phyloP scores from a whole-genome alignment of 129 eudicot species.

The Erigeron canadensis region DNA sequence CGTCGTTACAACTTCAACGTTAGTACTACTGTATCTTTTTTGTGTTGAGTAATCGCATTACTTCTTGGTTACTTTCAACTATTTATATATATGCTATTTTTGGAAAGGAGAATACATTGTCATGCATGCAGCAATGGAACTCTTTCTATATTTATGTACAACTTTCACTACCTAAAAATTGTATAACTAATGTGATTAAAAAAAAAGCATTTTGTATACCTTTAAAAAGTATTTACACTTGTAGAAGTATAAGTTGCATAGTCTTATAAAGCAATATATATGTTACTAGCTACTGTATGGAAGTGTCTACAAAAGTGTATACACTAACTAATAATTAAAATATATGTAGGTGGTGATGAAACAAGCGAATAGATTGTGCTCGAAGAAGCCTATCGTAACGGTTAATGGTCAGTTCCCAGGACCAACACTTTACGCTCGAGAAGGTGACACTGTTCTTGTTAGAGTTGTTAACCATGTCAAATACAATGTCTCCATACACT shows the following conservation, averaged over 20 bases:
- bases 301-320: too few relatives aligned
- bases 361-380: slow-evolving; percentile 58
- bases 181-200: too few relatives aligned
- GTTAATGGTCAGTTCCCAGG: slow-evolving; percentile 71
- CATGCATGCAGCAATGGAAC: slow-evolving; percentile 23
- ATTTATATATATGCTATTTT: not conserved
- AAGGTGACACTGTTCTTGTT: slow-evolving; percentile 67
- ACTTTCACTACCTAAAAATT: too few relatives aligned
- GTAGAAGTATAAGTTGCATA: not conserved
- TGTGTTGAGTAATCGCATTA: not conserved
- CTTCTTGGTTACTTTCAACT: not conserved
- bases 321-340: too few relatives aligned
- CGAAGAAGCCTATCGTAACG: slow-evolving; percentile 63
- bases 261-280: not conserved
- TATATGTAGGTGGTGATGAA: slow-evolving; percentile 65
- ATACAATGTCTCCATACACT: slow-evolving; percentile 72
- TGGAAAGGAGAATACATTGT: not conserved
- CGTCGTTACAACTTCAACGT: slow-evolving; percentile 75
- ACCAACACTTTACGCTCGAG: slow-evolving; percentile 73
- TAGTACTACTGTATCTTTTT: slow-evolving; percentile 31
- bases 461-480: slow-evolving; percentile 70
- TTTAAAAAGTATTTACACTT: not conserved
- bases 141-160: not conserved
- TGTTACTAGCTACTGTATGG: too few relatives aligned
- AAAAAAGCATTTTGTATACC: too few relatives aligned